These are phyloP conservation scores for Scenedesmus sp. DNA, from an alignment of 163 green algal species.

Conservation along the genomic window DNA sequence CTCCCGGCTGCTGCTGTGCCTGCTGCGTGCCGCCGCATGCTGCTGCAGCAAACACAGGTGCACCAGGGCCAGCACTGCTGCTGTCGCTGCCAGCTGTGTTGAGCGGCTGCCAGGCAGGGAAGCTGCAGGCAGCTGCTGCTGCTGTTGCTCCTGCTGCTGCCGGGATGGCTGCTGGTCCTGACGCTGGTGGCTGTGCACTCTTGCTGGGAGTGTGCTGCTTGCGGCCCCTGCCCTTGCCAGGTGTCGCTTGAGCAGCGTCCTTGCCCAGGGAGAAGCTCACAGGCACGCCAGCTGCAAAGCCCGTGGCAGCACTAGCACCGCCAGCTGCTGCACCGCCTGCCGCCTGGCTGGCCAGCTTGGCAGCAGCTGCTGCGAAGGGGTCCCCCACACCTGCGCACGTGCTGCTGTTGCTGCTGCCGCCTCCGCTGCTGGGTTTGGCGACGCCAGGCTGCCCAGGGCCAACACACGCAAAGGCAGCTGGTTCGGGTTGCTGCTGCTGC, in stretches of 20 bases:
- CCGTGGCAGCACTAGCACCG: neutral
- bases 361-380: neutral
- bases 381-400: neutral
- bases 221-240: neutral
- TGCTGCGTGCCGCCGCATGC: neutral
- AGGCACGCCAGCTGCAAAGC: neutral
- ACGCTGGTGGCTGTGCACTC: neutral
- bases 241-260: neutral
- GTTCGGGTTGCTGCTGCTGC: conserved; percentile 3
- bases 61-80: neutral
- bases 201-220: conserved; percentile 50
- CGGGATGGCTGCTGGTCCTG: neutral
- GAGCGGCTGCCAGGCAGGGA: neutral
- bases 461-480: conserved; percentile 43
- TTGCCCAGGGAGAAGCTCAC: conserved; percentile 1
- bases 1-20: conserved; percentile 16
- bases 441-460: neutral
- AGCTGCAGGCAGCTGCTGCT: neutral
- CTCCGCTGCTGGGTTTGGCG: conserved; percentile 18
- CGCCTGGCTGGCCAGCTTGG: neutral
- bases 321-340: neutral
- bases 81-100: neutral
- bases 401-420: conserved; percentile 24
- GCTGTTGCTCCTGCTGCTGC: neutral
- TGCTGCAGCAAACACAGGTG: neutral